A percentile compares a stretch with the other conserved stretches of the same genome.
These are phyloP conservation scores for Sporothrix brunneoviolacea DNA, from an alignment of 2,329 filamentous ascomycete genomes.

Conservation along the genomic window DNA sequence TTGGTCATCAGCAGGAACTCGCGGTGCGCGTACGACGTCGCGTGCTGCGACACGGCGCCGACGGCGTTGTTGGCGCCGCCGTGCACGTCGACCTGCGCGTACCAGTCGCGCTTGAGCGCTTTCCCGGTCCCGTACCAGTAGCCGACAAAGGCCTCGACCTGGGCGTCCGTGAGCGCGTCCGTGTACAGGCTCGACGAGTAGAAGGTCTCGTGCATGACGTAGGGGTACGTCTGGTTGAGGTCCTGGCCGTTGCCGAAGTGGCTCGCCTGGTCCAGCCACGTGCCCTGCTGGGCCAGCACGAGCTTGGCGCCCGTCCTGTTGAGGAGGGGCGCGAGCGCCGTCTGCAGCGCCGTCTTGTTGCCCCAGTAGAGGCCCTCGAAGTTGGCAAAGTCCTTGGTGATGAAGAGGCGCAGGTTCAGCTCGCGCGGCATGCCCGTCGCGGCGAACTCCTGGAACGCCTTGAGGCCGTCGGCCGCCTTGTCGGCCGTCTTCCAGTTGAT, in stretches of 20 bases:
- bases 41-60: conserved; percentile 22
- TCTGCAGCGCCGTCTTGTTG: conserved; percentile 27
- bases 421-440: conserved; percentile 31
- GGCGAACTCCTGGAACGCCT: conserved; percentile 26
- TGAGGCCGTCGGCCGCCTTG: conserved; percentile 22
- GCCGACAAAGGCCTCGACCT: conserved; percentile 31
- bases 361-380: conserved; percentile 35
- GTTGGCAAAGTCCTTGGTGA: conserved; percentile 28
- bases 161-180: conserved; percentile 28
- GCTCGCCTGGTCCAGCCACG: conserved; percentile 27
- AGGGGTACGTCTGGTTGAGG: conserved; percentile 26
- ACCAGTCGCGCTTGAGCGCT: conserved; percentile 32
- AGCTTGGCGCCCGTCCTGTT: conserved; percentile 28
- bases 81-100: conserved; percentile 36
- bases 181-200: conserved; percentile 36
- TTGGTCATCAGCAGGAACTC: conserved; percentile 43
- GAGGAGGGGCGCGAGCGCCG: conserved; percentile 28
- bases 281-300: conserved; percentile 25
- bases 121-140: conserved; percentile 35
- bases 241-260: conserved; percentile 27
- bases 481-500: conserved; percentile 23
- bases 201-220: conserved; percentile 33
- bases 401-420: conserved; percentile 37
- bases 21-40: conserved; percentile 36
- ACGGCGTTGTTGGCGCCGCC: conserved; percentile 35